These are phyloP conservation scores for Triticum aestivum DNA, from an alignment of 176 grass and related monocot genomes.

Conservation along the genomic window IWGSC_CS_RefSeq_v2.1 NC_057814.1:449855037-449855536, in stretches of 20 bases:
- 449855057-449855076: not conserved
- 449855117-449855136: not conserved
- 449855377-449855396: not conserved
- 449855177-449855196: not conserved
- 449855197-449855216: not conserved
- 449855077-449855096: not conserved
- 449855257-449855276: not conserved
- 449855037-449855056: not conserved
- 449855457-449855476: not conserved
- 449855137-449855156: not conserved
- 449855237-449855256: not conserved
- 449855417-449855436: not conserved
- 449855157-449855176: not conserved
- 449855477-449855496: not conserved
- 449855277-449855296: not conserved
- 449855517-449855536: not conserved
- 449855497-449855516: not conserved
- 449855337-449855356: not conserved
- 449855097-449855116: not conserved
- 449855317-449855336: not conserved
- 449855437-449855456: not conserved
- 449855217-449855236: not conserved
- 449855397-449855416: not conserved
- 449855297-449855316: not conserved
- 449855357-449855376: not conserved